These are phyloP conservation scores for Lactarius evosmus DNA, from an alignment of 768 basidiomycete species.

Conservation along the genomic window DNA sequence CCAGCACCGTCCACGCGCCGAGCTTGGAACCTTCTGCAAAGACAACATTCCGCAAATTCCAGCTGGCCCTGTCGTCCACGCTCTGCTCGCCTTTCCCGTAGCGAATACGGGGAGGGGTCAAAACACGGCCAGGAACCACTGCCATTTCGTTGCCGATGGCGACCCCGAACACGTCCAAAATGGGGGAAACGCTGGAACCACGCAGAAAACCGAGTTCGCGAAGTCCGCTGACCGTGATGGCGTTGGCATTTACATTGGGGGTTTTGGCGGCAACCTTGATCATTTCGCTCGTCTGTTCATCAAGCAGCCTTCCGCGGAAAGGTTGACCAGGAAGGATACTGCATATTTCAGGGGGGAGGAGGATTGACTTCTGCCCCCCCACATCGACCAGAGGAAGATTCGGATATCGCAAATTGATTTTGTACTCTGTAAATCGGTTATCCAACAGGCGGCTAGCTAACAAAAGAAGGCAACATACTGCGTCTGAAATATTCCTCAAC, in stretches of 20 bases:
- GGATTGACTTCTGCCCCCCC: conserved; percentile 43
- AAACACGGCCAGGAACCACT: conserved; percentile 53
- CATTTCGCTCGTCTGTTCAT: conserved; percentile 52
- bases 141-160: conserved; percentile 49
- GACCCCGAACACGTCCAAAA: conserved; percentile 46
- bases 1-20: conserved; percentile 63
- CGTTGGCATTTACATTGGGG: conserved; percentile 47
- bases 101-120: conserved; percentile 42
- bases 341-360: conserved; percentile 49
- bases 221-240: conserved; percentile 45
- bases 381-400: conserved; percentile 46
- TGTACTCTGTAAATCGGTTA: conserved; percentile 39
- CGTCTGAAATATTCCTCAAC: conserved; percentile 48
- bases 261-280: conserved; percentile 48
- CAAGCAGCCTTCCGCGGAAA: conserved; percentile 50
- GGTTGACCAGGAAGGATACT: conserved; percentile 44
- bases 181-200: conserved; percentile 30
- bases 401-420: conserved; percentile 39
- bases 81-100: conserved; percentile 37
- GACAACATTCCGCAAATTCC: conserved; percentile 55
- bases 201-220: conserved; percentile 41
- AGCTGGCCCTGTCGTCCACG: conserved; percentile 48
- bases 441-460: background rate
- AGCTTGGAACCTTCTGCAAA: conserved; percentile 58
- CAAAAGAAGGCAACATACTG: conserved; percentile 36